Conservation (phyloP, 2,329 filamentous ascomycete species). For the Botrytis elliptica region DNA sequence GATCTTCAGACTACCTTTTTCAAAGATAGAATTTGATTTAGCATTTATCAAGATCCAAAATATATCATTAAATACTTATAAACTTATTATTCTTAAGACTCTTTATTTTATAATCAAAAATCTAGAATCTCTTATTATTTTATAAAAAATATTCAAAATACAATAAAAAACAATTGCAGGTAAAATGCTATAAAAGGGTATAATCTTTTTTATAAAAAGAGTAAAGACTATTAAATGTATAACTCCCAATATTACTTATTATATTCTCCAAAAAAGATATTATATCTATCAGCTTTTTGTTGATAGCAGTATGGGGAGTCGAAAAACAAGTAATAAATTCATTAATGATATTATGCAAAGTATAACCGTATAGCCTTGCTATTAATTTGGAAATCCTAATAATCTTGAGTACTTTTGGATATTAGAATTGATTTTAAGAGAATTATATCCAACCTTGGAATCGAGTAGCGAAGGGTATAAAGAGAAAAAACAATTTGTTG, state of each 20-base stretch:
- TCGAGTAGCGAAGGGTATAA: background rate
- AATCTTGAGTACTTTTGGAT: background rate
- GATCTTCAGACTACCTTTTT: conserved; percentile 1
- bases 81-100: conserved; percentile 11
- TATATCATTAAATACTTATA: background rate
- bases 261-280: conserved; percentile 4
- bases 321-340: conserved; percentile 16
- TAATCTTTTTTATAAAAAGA: conserved; percentile 8
- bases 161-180: background rate
- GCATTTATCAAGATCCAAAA: background rate
- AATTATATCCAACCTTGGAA: background rate
- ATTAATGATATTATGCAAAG: background rate
- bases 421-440: background rate
- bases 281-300: conserved; percentile 18
- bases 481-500: background rate
- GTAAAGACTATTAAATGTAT: conserved; percentile 16
- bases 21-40: conserved; percentile 13
- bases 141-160: conserved; percentile 5
- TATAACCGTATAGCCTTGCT: background rate
- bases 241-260: conserved; percentile 16
- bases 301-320: conserved; percentile 12
- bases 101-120: conserved; percentile 21
- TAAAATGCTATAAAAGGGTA: background rate
- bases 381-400: background rate
- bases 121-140: conserved; percentile 16